phyloP scores from a whole-genome alignment of 805 yeast species.

The Candida nanaspora region DNA sequence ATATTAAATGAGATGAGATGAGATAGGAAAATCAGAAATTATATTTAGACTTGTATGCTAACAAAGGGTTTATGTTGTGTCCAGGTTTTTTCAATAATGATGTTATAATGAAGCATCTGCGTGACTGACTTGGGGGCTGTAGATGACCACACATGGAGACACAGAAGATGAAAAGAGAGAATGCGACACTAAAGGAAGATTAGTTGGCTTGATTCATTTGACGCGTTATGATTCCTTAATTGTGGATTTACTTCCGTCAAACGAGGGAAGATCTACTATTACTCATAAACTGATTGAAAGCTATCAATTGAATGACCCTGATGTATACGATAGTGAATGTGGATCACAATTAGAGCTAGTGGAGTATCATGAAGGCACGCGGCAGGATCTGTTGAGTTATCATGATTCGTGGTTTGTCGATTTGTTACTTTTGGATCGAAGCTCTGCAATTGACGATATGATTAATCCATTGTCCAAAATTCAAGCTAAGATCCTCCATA shows the following conservation, averaged over 20 bases:
- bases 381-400: slow-evolving; percentile 36
- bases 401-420: slow-evolving; percentile 41
- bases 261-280: slow-evolving; percentile 35
- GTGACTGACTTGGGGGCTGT: too few relatives aligned
- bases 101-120: too few relatives aligned
- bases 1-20: too few relatives aligned
- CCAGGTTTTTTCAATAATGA: too few relatives aligned
- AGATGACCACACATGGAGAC: too few relatives aligned
- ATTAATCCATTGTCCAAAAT: slow-evolving; percentile 9
- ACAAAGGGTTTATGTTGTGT: too few relatives aligned
- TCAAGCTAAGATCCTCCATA: slow-evolving; percentile 5
- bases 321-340: slow-evolving; percentile 17
- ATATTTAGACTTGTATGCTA: too few relatives aligned
- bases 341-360: slow-evolving; percentile 16
- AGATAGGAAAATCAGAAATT: too few relatives aligned
- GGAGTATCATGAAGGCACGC: slow-evolving; percentile 21
- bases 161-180: too few relatives aligned
- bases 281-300: slow-evolving; percentile 10
- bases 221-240: slow-evolving; percentile 7
- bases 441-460: slow-evolving; percentile 8
- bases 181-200: background rate
- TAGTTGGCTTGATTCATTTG: slow-evolving; percentile 10
- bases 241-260: slow-evolving; percentile 44
- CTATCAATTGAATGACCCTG: slow-evolving; percentile 36
- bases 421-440: slow-evolving; percentile 26